A percentile compares a stretch with the other conserved stretches of the same genome.
Evolutionary conservation across 768 basidiomycete genomes (phyloP).

Genomic region (Gymnopilus dilepis): DNA sequence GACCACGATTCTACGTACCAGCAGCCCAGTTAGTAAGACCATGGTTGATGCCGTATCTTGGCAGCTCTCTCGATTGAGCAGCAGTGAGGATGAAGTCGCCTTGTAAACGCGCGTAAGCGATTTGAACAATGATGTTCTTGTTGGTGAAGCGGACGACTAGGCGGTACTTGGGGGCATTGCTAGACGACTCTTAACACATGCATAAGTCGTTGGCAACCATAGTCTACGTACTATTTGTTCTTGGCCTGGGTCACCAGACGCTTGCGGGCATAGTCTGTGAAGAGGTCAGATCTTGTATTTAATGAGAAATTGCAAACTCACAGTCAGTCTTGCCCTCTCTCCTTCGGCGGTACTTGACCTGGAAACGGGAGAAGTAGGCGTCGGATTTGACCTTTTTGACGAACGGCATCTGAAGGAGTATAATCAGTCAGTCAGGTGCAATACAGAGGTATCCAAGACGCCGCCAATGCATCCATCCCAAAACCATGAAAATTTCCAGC

Average conservation of each 20-base stretch:
- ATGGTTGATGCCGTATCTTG: slow-evolving; percentile 95
- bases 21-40: slow-evolving; percentile 99
- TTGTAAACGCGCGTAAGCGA: slow-evolving; percentile 96
- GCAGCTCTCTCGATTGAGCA: slow-evolving; percentile 90
- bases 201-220: too few relatives aligned
- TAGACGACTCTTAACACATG: slow-evolving; percentile 29
- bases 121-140: slow-evolving; percentile 92
- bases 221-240: slow-evolving; percentile 88
- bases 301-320: slow-evolving; percentile 9
- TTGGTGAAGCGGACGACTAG: slow-evolving; percentile 99
- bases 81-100: slow-evolving; percentile 93
- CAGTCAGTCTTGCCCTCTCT: slow-evolving; percentile 99
- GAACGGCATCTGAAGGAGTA: slow-evolving; percentile 81
- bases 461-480: slow-evolving; percentile 40
- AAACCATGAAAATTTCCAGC: slow-evolving; percentile 4
- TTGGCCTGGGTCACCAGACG: slow-evolving; percentile 97
- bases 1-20: slow-evolving; percentile 49
- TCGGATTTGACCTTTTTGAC: slow-evolving; percentile 96
- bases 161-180: slow-evolving; percentile 97
- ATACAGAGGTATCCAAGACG: slow-evolving; percentile 37
- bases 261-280: slow-evolving; percentile 94
- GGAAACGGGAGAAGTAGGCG: slow-evolving; percentile 98
- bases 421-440: slow-evolving; percentile 9
- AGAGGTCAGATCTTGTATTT: slow-evolving; percentile 15
- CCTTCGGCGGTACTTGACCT: slow-evolving; percentile 97